phyloP scores from a whole-genome alignment of 257 asterid species.

The Cordia subcordata region DNA sequence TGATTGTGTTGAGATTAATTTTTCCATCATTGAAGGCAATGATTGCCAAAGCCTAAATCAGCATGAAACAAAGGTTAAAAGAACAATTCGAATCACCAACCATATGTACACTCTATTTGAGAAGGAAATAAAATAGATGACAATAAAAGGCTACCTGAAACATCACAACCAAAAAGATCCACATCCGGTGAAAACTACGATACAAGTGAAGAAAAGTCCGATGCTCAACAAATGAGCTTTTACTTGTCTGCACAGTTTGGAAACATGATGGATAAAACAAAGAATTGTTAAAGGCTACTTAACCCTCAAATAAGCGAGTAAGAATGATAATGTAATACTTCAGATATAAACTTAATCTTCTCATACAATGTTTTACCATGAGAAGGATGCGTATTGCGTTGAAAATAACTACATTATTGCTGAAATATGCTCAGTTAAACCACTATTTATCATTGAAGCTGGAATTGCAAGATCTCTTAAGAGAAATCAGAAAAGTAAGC shows the following conservation, averaged over 20 bases:
- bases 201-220: constrained; percentile 90
- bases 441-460: too few relatives aligned
- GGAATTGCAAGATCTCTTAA: too few relatives aligned
- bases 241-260: constrained; percentile 62
- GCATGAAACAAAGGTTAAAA: constrained; percentile 1
- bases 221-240: constrained; percentile 96
- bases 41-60: constrained; percentile 68
- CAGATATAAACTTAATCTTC: too few relatives aligned
- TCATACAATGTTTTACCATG: too few relatives aligned
- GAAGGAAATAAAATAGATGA: constrained; percentile 7
- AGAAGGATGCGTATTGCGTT: too few relatives aligned
- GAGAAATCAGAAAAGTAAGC: too few relatives aligned
- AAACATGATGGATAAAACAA: not conserved
- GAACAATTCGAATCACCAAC: not conserved
- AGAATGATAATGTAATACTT: not conserved
- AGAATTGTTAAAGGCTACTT: not conserved
- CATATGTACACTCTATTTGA: constrained; percentile 1
- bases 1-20: constrained; percentile 64
- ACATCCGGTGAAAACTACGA: constrained; percentile 96
- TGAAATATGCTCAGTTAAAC: too few relatives aligned
- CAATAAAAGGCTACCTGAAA: constrained; percentile 63
- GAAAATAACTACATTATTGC: too few relatives aligned
- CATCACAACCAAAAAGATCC: constrained; percentile 88
- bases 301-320: constrained; percentile 1
- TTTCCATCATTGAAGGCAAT: constrained; percentile 71